Base-by-base conservation (phyloP, 805 yeast species). In the Suhomyces tanzawaensis region DNA sequence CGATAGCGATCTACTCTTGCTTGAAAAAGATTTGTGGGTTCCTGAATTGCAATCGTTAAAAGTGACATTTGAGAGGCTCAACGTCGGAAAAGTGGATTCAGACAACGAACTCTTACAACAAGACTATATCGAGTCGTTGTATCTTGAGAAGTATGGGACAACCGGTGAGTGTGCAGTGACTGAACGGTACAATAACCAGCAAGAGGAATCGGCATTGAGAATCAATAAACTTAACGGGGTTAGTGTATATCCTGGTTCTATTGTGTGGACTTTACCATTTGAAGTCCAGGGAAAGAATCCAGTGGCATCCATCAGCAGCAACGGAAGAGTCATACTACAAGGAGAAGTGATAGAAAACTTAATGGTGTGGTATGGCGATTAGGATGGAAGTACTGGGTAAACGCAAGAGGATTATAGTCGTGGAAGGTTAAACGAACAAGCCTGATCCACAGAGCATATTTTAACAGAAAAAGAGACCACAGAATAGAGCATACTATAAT, bases 31-130 rank as follows among this genome's bases (percentile, higher is more conserved):
- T 51, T 39, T 66, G 23, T 72, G 69, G 65, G 45, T 75, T 25
- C 68, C 67, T 1, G 51, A 55, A 11, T 44, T 77, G 2, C 53
- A 58, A 7, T 71, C 80, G 2, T 45, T 74, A 4, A 58, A 79
- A 29, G 28, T 79, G 12, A 52, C 57, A 4, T 39, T 81, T 24
- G 88, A 82, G 53, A 57, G 61, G 16, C 42, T 79, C 15, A 41
- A 39, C 6, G 49, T 59, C 1, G 74, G 73, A 0, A 39, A 52
- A 1, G 42, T 76, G 12, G 82, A 79, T 44, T 34, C 57, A 0
- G 41, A 41, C 16, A 76, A 76, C 32, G 42, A 48, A 1, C 33
- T 47, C 7, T 55, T 74, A 7, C 56, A 62, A 2, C 37, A 44
- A 7, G 57, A 59, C 6, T 58, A 50, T 38, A 40, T 65, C 1